A percentile compares a stretch with the other conserved stretches of the same genome.
These are phyloP conservation scores for Tuber calosporum DNA, from an alignment of 495 filamentous ascomycete genomes.

Conservation along the genomic window DNA sequence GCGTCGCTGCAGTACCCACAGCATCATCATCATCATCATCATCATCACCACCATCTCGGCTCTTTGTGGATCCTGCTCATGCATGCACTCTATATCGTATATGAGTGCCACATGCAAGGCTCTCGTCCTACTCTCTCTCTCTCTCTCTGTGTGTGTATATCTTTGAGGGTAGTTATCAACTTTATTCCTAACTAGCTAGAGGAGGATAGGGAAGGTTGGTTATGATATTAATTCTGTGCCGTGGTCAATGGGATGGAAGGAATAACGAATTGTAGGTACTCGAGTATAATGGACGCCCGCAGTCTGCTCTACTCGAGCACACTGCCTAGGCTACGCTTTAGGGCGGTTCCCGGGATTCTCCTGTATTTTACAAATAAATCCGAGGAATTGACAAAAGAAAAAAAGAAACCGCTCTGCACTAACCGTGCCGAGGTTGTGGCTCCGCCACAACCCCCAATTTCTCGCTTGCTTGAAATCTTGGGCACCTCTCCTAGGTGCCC, in stretches of 20 bases:
- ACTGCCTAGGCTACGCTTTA: no score
- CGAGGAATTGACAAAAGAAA: no score
- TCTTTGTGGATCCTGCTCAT: not conserved
- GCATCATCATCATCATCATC: not conserved
- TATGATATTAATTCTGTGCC: not conserved
- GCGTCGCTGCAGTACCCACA: not conserved
- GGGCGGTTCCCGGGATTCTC: no score
- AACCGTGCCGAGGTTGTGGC: no score
- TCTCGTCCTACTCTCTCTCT: not conserved
- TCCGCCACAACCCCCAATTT: no score
- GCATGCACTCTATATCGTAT: not conserved
- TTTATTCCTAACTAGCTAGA: no score
- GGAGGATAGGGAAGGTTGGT: not conserved
- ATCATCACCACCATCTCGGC: not conserved
- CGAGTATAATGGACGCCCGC: not conserved
- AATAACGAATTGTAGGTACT: not conserved
- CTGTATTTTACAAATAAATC: no score
- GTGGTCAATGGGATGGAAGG: not conserved
- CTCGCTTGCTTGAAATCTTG: no score
- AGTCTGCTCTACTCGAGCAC: not conserved
- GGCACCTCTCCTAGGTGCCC: no score
- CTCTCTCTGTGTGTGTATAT: not conserved
- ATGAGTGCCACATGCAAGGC: not conserved
- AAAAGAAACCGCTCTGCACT: no score
- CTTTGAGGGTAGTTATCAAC: not conserved